Percentiles rank a stretch among this genome's conserved stretches.
Conservation (phyloP, 257 asterid species). For the Solanum microdontum region DNA sequence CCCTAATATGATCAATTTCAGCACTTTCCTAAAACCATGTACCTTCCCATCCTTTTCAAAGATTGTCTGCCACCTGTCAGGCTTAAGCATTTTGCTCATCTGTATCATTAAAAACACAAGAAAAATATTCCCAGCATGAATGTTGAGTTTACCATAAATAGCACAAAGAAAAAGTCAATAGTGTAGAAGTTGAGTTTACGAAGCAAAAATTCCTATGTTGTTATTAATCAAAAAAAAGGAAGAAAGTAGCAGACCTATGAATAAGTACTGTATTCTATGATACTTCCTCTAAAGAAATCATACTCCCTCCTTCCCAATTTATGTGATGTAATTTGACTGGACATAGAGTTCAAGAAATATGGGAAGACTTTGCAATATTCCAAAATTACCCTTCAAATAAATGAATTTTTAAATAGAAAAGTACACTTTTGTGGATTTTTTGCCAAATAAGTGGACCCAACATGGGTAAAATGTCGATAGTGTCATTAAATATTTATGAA, state of each 20-base stretch:
- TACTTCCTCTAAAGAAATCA: neutral
- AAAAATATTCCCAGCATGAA: neutral
- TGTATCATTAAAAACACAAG: conserved; percentile 13
- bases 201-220: neutral
- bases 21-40: conserved; percentile 71
- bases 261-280: neutral
- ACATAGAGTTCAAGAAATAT: neutral
- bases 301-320: neutral
- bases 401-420: neutral
- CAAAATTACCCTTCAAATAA: neutral
- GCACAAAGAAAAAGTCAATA: neutral
- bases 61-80: conserved; percentile 90
- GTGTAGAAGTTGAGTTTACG: neutral
- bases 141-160: neutral
- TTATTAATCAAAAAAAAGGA: neutral
- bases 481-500: neutral
- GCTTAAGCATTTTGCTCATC: conserved; percentile 93
- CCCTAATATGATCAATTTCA: conserved; percentile 85
- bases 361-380: neutral
- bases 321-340: neutral
- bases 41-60: conserved; percentile 84
- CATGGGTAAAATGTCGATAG: neutral
- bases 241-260: neutral
- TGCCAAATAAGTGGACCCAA: neutral
- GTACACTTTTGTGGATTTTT: neutral